A percentile compares a stretch with the other conserved stretches of the same genome.
Evolutionary conservation across 1,284 basidiomycete species (phyloP).

Genomic region (Ustilago sp.): DNA sequence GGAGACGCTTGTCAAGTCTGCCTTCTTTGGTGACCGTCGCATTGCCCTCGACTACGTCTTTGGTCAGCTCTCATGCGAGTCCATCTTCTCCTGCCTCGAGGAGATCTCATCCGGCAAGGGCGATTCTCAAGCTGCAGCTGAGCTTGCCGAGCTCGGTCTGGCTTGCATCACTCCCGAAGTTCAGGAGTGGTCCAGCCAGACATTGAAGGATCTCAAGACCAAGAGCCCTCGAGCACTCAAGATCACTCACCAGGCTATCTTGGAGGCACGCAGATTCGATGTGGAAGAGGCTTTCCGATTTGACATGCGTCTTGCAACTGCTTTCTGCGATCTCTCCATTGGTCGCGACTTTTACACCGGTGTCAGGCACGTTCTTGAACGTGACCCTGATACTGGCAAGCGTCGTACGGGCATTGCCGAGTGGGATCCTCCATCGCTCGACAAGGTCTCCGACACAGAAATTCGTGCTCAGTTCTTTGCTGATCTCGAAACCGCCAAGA

Average conservation of each 20-base stretch:
- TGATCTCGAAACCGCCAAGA: conserved; percentile 43
- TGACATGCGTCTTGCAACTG: conserved; percentile 67
- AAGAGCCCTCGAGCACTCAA: conserved; percentile 66
- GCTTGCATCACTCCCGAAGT: conserved; percentile 37
- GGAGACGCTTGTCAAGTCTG: conserved; percentile 45
- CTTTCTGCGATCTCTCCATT: conserved; percentile 66
- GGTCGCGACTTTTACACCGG: conserved; percentile 69
- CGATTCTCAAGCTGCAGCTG: conserved; percentile 48
- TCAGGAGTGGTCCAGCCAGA: conserved; percentile 53
- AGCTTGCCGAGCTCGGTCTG: conserved; percentile 47
- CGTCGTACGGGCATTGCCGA: conserved; percentile 53
- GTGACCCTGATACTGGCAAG: conserved; percentile 65
- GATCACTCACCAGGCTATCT: conserved; percentile 59
- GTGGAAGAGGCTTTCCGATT: conserved; percentile 60
- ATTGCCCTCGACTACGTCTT: conserved; percentile 66
- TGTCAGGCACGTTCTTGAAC: conserved; percentile 60
- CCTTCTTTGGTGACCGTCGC: conserved; percentile 60
- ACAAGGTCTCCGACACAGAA: conserved; percentile 53
- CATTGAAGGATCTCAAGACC: conserved; percentile 54
- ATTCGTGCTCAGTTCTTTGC: conserved; percentile 60
- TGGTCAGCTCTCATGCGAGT: conserved; percentile 59
- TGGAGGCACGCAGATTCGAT: conserved; percentile 52
- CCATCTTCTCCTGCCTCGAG: conserved; percentile 54
- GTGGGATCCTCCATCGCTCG: conserved; percentile 59
- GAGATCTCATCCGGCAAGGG: conserved; percentile 37